A percentile compares a stretch with the other conserved stretches of the same genome.
phyloP scores from a whole-genome alignment of 306 rosid species.

The Hippophae tibetana region DNA sequence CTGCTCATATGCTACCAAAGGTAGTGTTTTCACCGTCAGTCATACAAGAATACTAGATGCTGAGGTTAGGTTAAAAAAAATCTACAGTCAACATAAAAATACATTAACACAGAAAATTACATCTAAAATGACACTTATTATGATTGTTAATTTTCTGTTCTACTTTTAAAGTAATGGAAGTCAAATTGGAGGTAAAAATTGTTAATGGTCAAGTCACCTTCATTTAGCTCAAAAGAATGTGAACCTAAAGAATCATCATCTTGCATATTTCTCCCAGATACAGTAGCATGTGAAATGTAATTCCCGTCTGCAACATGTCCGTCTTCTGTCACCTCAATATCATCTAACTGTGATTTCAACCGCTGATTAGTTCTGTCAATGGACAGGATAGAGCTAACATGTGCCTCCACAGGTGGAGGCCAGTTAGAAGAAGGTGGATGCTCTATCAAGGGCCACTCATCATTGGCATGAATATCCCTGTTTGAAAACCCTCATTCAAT shows the following conservation, averaged over 20 bases:
- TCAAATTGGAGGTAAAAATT: not conserved
- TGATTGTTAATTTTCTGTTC: not conserved
- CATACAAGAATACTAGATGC: too few relatives aligned
- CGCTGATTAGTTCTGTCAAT: conserved; percentile 40
- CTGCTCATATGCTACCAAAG: too few relatives aligned
- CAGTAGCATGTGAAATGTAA: conserved; percentile 41
- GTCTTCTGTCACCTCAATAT: conserved; percentile 45
- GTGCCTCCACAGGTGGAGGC: conserved; percentile 44
- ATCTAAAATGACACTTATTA: too few relatives aligned
- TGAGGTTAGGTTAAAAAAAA: too few relatives aligned
- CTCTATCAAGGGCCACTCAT: conserved; percentile 90
- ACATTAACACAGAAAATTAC: too few relatives aligned
- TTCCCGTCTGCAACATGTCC: conserved; percentile 34
- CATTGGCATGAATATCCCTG: conserved; percentile 34
- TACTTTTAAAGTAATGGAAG: not conserved
- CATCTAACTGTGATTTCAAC: conserved; percentile 37
- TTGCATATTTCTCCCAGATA: conserved; percentile 44
- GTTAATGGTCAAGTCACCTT: conserved; percentile 41
- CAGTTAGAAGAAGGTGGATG: conserved; percentile 40
- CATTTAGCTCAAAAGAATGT: conserved; percentile 47
- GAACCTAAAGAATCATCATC: conserved; percentile 60
- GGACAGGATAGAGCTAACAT: conserved; percentile 32
- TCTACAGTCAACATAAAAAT: too few relatives aligned
- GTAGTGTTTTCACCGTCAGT: too few relatives aligned
- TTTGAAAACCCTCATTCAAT: conserved; percentile 31